These are phyloP conservation scores for Lentinula boryana DNA, from an alignment of 768 basidiomycete genomes.

Conservation along the genomic window DNA sequence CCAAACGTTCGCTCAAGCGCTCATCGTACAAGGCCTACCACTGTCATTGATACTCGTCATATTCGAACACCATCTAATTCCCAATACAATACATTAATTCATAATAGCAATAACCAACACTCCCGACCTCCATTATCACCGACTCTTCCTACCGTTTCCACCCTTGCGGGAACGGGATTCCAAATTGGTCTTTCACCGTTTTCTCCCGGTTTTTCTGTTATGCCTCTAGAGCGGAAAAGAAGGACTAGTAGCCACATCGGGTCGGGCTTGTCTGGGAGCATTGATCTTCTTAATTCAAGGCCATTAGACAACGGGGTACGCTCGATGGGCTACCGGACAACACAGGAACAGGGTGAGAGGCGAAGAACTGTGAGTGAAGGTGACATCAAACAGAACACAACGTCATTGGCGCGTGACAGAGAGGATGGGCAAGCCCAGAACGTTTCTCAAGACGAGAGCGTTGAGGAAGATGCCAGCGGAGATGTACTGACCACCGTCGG, in stretches of 20 bases:
- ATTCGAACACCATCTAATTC: slow-evolving; percentile 1
- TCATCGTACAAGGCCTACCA: slow-evolving; percentile 1
- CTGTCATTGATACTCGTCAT: slow-evolving; percentile 1
- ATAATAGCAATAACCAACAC: slow-evolving; percentile 1
- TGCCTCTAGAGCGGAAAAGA: slow-evolving; percentile 43
- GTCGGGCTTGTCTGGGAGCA: neutral
- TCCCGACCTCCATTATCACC: slow-evolving; percentile 17
- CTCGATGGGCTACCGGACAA: neutral
- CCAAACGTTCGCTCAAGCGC: neutral
- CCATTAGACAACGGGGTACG: neutral
- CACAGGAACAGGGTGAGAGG: slow-evolving; percentile 18
- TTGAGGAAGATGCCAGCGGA: slow-evolving; percentile 8
- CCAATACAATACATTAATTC: slow-evolving; percentile 8
- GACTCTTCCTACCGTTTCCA: slow-evolving; percentile 30
- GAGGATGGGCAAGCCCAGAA: slow-evolving; percentile 10
- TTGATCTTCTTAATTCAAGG: neutral
- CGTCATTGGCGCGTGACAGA: slow-evolving; percentile 4
- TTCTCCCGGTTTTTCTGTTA: slow-evolving; percentile 72
- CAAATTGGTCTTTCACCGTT: slow-evolving; percentile 72
- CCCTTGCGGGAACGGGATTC: slow-evolving; percentile 46
- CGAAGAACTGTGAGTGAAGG: slow-evolving; percentile 52
- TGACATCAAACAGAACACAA: slow-evolving; percentile 19
- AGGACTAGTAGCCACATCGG: slow-evolving; percentile 34
- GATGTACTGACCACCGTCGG: slow-evolving; percentile 7
- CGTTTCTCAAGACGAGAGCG: neutral